Conservation (phyloP, 148 eudicot species). For the Polygonum maritimum region DNA sequence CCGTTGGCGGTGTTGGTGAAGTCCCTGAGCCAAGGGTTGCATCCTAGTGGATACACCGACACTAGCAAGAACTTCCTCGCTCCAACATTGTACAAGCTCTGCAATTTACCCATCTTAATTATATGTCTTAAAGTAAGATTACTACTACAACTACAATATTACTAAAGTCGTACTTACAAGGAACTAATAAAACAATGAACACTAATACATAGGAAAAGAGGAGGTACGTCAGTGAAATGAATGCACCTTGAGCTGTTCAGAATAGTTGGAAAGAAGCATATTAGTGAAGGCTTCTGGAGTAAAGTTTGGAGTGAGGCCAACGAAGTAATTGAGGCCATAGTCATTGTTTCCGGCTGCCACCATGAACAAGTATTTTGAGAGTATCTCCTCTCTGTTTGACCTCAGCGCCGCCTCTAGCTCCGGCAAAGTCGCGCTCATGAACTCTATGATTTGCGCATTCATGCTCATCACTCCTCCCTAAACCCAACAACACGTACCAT, state of each 20-base stretch:
- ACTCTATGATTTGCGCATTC: slow-evolving; percentile 22
- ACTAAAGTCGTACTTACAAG: too few species aligned
- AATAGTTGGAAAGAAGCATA: slow-evolving; percentile 14
- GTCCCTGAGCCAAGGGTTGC: slow-evolving; percentile 24
- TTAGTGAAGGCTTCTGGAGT: slow-evolving; percentile 20
- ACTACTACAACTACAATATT: too few species aligned
- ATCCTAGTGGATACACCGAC: slow-evolving; percentile 28
- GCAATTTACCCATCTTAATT: not conserved
- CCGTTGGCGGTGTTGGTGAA: slow-evolving; percentile 6
- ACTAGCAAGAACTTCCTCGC: slow-evolving; percentile 25
- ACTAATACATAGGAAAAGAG: too few species aligned
- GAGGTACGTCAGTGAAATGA: not conserved
- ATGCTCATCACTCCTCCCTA: slow-evolving; percentile 21
- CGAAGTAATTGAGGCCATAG: slow-evolving; percentile 18
- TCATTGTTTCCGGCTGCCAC: slow-evolving; percentile 29
- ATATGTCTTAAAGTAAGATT: too few species aligned
- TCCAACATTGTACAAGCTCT: slow-evolving; percentile 28
- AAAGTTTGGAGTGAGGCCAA: not conserved
- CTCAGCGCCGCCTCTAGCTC: slow-evolving; percentile 14
- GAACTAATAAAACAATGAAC: too few species aligned
- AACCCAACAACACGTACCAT: not conserved
- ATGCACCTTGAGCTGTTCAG: slow-evolving; percentile 24
- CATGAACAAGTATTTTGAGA: slow-evolving; percentile 20
- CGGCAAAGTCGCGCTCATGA: slow-evolving; percentile 20
- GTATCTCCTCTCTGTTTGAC: not conserved